A percentile compares a stretch with the other conserved stretches of the same genome.
These are phyloP conservation scores for Craterostigma plantagineum DNA, from an alignment of 257 asterid species.

Conservation along the genomic window DNA sequence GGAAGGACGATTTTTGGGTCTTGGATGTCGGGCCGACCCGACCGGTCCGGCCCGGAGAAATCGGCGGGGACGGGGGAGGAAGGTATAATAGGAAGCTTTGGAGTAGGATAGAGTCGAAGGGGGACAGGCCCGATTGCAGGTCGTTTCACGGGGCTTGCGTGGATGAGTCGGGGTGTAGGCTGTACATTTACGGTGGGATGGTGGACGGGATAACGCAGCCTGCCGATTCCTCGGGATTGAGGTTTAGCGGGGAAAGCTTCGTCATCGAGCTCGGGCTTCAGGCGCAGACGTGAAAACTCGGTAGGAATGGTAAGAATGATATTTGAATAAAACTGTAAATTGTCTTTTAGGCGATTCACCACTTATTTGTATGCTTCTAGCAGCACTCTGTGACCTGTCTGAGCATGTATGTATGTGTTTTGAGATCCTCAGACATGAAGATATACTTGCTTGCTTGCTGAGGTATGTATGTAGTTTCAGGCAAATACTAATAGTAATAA, in stretches of 20 bases:
- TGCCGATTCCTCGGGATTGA: slow-evolving; percentile 37
- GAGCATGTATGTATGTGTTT: too few species aligned
- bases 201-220: slow-evolving; percentile 55
- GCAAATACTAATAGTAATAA: too few species aligned
- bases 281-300: background rate
- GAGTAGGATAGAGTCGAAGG: slow-evolving; percentile 39
- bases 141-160: slow-evolving; percentile 82
- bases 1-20: slow-evolving; percentile 81
- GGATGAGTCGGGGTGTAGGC: slow-evolving; percentile 47
- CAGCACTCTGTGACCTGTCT: too few species aligned
- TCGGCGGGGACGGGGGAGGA: too few species aligned
- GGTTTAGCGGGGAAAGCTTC: slow-evolving; percentile 60
- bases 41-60: too few species aligned
- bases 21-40: slow-evolving; percentile 32
- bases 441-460: too few species aligned
- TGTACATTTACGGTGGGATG: slow-evolving; percentile 90
- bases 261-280: slow-evolving; percentile 45
- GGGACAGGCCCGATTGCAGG: slow-evolving; percentile 42
- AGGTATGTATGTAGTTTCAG: too few species aligned
- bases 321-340: too few species aligned
- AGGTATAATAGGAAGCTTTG: slow-evolving; percentile 24
- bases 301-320: too few species aligned
- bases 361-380: too few species aligned
- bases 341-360: too few species aligned
- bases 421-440: too few species aligned